Evolutionary conservation across 768 basidiomycete genomes (phyloP), one percentile per base, ranked within the genome.

Genomic region (Russula foetens): DNA sequence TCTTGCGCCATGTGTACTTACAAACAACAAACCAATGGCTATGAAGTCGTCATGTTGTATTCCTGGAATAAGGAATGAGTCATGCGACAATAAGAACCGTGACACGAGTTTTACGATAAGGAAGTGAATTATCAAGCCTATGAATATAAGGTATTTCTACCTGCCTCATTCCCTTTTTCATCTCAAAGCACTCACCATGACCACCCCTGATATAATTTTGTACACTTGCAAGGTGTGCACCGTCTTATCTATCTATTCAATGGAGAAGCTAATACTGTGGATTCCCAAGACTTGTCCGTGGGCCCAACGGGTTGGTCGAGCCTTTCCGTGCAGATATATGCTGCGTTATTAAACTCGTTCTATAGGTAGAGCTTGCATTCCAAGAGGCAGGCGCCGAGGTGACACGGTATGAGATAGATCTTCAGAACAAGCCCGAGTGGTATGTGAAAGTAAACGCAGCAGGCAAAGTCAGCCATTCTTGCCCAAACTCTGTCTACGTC

Each of bases 361-460:
- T 9, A 35, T 59, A 85, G 80, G 76, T 78, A 23, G 81, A 84
- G 56, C 71, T 87, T 19, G 81, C 84, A 1, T 77, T 86, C 35
- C 72, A 75, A 29, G 85, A 86, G 62, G 75, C 77, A 4, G 75
- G 77, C 1, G 74, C 79, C 0, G 67, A 76, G 1, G 81, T 75
- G 65, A 77, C 75, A 35, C 70, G 75, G 23, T 83, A 74, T 60
- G 76, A 82, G 62, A 78, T 87, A 43, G 80, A 86, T 65, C 70
- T 87, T n/a, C 46, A 62, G 61, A 81, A 83, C 72, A 87, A 86
- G 71, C 85, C 85, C 0, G 80, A 77, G 52, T 86, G 84, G 85
- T 86, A 83, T 67, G 78, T 79, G 0, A 75, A 80, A 55, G 77
- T 87, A 43, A 85, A 86, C 69, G 80, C 80, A 1, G 82, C 78